These are phyloP conservation scores for Neofusicoccum laricinum DNA, from an alignment of 2,329 filamentous ascomycete species.

Conservation along the genomic window DNA sequence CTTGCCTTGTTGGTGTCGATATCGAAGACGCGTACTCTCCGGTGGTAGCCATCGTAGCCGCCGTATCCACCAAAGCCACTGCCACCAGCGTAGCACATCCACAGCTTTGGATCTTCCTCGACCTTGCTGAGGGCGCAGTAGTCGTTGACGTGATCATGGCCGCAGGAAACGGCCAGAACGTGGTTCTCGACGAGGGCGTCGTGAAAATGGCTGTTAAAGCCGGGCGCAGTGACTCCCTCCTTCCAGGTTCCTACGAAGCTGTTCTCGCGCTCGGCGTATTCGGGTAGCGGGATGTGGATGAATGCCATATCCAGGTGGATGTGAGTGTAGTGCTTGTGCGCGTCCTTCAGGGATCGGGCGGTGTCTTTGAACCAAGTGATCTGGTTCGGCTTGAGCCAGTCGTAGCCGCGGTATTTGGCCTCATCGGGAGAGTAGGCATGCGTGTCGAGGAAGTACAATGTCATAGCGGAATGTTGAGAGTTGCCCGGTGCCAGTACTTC, in stretches of 20 bases:
- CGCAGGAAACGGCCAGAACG: slow-evolving; percentile 82
- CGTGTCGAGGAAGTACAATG: slow-evolving; percentile 91
- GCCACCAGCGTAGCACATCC: slow-evolving; percentile 98
- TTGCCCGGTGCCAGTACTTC: slow-evolving; percentile 79
- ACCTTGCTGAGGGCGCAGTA: slow-evolving; percentile 71
- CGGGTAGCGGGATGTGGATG: slow-evolving; percentile 93
- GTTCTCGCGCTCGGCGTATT: slow-evolving; percentile 67
- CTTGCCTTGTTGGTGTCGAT: slow-evolving; percentile 87
- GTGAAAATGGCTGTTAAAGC: slow-evolving; percentile 88
- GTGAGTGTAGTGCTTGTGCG: slow-evolving; percentile 80
- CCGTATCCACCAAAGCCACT: slow-evolving; percentile 93
- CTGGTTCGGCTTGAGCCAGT: slow-evolving; percentile 93
- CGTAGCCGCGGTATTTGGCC: slow-evolving; percentile 83
- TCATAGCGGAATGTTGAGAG: slow-evolving; percentile 84
- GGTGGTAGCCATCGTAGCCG: slow-evolving; percentile 81
- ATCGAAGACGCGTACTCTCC: slow-evolving; percentile 84
- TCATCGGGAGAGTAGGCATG: slow-evolving; percentile 92
- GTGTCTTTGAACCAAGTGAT: slow-evolving; percentile 92
- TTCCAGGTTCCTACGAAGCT: slow-evolving; percentile 67
- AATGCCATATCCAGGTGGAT: slow-evolving; percentile 96
- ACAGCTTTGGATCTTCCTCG: slow-evolving; percentile 60
- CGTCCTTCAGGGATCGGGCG: slow-evolving; percentile 59
- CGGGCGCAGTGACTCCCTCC: slow-evolving; percentile 82
- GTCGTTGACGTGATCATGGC: slow-evolving; percentile 96
- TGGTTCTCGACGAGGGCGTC: slow-evolving; percentile 84